Evolutionary conservation across 495 filamentous ascomycete genomes (phyloP).

Genomic region (Penicillium goetzii): DNA sequence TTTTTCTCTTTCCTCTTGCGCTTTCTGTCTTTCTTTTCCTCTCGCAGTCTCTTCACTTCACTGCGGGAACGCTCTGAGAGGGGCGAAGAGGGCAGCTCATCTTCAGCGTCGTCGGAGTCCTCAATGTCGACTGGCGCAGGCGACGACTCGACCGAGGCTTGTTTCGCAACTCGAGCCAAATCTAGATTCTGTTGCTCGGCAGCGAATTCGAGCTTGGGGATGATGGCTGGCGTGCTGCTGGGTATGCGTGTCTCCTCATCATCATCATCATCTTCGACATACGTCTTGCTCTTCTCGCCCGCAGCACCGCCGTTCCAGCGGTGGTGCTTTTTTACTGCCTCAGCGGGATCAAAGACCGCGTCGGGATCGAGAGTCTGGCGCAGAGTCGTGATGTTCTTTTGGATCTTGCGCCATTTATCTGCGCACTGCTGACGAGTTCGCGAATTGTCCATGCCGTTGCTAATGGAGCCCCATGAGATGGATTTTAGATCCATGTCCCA

Average conservation of each 20-base stretch:
- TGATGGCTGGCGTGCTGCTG: neutral
- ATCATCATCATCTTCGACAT: slow-evolving; percentile 29
- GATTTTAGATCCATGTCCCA: slow-evolving; percentile 45
- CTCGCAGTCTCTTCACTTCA: slow-evolving; percentile 12
- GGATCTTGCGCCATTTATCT: slow-evolving; percentile 51
- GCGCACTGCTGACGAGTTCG: slow-evolving; percentile 51
- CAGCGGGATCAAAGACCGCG: slow-evolving; percentile 31
- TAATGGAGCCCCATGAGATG: slow-evolving; percentile 43
- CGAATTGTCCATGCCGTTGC: slow-evolving; percentile 34
- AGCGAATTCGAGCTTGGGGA: slow-evolving; percentile 2
- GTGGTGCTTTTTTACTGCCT: slow-evolving; percentile 10
- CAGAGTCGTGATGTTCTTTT: slow-evolving; percentile 19
- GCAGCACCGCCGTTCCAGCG: slow-evolving; percentile 7
- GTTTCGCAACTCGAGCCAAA: neutral
- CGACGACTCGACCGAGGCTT: neutral
- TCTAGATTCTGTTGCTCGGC: neutral
- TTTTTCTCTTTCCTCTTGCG: slow-evolving; percentile 20
- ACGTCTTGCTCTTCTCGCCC: slow-evolving; percentile 30
- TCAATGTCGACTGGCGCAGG: neutral
- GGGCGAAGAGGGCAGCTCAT: neutral
- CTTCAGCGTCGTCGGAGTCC: neutral
- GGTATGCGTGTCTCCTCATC: slow-evolving; percentile 12
- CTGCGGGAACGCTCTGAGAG: neutral
- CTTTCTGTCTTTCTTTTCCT: slow-evolving; percentile 18
- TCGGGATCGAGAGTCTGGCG: slow-evolving; percentile 32